A percentile compares a stretch with the other conserved stretches of the same genome.
These are phyloP conservation scores for Suillus tomentosus DNA, from an alignment of 768 basidiomycete genomes.

Conservation along the genomic window DNA sequence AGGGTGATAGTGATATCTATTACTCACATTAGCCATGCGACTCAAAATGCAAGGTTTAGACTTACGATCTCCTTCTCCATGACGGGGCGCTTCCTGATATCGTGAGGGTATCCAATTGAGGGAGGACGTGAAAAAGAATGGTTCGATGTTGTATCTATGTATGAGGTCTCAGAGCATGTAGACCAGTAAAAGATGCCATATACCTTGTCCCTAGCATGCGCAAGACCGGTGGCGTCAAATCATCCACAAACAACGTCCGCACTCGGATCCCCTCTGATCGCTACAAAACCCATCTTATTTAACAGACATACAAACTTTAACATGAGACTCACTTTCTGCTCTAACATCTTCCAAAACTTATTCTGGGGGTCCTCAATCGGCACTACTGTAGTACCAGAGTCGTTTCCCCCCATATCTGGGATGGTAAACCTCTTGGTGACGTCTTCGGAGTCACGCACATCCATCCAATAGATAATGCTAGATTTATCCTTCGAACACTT, in stretches of 20 bases:
- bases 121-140: conserved; percentile 37
- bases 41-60: conserved; percentile 10
- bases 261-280: conserved; percentile 38
- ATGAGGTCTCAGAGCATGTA: not conserved
- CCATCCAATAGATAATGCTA: conserved; percentile 28
- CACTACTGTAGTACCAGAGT: not conserved
- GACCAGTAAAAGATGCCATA: not conserved
- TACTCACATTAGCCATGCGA: conserved; percentile 8
- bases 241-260: conserved; percentile 53
- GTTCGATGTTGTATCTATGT: conserved; percentile 34
- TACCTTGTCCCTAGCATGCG: conserved; percentile 55
- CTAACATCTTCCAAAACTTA: conserved; percentile 37
- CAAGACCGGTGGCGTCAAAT: conserved; percentile 50
- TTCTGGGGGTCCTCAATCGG: conserved; percentile 17
- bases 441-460: conserved; percentile 15
- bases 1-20: conserved; percentile 10
- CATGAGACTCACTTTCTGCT: conserved; percentile 34
- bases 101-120: conserved; percentile 34
- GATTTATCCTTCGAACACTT: conserved; percentile 16
- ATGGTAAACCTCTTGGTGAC: conserved; percentile 14
- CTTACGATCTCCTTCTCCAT: conserved; percentile 34
- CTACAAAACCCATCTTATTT: conserved; percentile 25
- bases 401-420: not conserved
- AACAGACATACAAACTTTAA: not conserved
- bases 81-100: conserved; percentile 30